Percentiles rank a stretch among this genome's conserved stretches.
Conservation (phyloP, 192 early-diverging fungal genomes). For the Coemansia sp. region DNA sequence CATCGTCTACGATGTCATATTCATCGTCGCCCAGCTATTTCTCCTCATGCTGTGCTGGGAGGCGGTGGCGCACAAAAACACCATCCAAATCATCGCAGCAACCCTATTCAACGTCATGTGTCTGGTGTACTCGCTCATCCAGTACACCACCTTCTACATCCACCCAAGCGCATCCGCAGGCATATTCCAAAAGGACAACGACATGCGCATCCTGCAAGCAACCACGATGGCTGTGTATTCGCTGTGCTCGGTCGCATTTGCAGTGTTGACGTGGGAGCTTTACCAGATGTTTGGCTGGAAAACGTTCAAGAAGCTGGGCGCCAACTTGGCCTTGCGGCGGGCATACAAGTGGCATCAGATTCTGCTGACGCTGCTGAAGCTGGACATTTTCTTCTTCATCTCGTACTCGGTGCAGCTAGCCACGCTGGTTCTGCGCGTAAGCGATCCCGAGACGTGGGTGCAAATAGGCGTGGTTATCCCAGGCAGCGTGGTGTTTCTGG, state of each 20-base stretch:
- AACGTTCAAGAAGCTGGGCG: constrained; percentile 81
- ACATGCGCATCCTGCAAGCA: constrained; percentile 49
- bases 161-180: constrained; percentile 45
- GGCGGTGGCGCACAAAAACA: constrained; percentile 90
- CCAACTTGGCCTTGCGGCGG: constrained; percentile 70
- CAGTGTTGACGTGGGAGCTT: constrained; percentile 54
- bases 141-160: constrained; percentile 56
- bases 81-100: constrained; percentile 81
- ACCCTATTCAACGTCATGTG: constrained; percentile 61
- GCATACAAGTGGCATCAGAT: constrained; percentile 77
- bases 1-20: constrained; percentile 82
- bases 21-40: constrained; percentile 84
- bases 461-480: constrained; percentile 58
- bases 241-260: constrained; percentile 50
- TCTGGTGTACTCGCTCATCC: constrained; percentile 56
- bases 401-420: constrained; percentile 75
- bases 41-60: constrained; percentile 79
- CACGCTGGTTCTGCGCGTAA: constrained; percentile 59
- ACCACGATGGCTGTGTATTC: constrained; percentile 54
- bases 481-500: constrained; percentile 52
- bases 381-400: constrained; percentile 77
- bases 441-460: constrained; percentile 56
- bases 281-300: constrained; percentile 84
- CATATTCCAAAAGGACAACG: constrained; percentile 54
- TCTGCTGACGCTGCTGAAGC: constrained; percentile 77